A percentile compares a stretch with the other conserved stretches of the same genome.
Conservation (phyloP, 805 yeast genomes). For the Cyberlindnera sargentensis region DNA sequence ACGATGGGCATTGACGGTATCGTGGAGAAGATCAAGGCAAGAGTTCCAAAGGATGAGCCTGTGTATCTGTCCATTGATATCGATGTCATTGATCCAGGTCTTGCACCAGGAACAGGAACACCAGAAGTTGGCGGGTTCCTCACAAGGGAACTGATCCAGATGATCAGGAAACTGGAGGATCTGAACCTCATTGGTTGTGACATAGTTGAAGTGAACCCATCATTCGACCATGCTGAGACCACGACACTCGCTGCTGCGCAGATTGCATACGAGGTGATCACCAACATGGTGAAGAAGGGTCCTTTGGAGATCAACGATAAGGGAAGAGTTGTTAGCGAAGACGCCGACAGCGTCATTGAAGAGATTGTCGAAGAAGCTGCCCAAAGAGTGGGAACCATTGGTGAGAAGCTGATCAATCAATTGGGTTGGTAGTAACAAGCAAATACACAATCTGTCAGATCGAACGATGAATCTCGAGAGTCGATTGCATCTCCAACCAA, state of each 20-base stretch:
- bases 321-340: conserved; percentile 3
- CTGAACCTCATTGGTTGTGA: conserved; percentile 42
- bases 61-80: conserved; percentile 44
- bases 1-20: conserved; percentile 33
- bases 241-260: conserved; percentile 64
- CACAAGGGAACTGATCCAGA: conserved; percentile 36
- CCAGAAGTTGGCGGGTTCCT: conserved; percentile 50
- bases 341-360: neutral
- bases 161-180: conserved; percentile 39
- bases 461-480: too few relatives aligned
- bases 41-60: conserved; percentile 37
- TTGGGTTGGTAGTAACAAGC: conserved; percentile 5
- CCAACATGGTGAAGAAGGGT: conserved; percentile 51
- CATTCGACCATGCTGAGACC: conserved; percentile 56
- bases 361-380: neutral
- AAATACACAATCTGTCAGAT: neutral
- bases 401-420: conserved; percentile 8
- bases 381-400: neutral
- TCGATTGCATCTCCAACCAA: too few relatives aligned
- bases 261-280: conserved; percentile 43
- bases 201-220: conserved; percentile 52
- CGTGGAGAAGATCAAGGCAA: conserved; percentile 27
- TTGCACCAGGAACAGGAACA: conserved; percentile 49
- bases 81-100: conserved; percentile 45
- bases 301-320: conserved; percentile 17